phyloP scores from a whole-genome alignment of 2,329 filamentous ascomycete genomes.

The Neonectria sp. region DNA sequence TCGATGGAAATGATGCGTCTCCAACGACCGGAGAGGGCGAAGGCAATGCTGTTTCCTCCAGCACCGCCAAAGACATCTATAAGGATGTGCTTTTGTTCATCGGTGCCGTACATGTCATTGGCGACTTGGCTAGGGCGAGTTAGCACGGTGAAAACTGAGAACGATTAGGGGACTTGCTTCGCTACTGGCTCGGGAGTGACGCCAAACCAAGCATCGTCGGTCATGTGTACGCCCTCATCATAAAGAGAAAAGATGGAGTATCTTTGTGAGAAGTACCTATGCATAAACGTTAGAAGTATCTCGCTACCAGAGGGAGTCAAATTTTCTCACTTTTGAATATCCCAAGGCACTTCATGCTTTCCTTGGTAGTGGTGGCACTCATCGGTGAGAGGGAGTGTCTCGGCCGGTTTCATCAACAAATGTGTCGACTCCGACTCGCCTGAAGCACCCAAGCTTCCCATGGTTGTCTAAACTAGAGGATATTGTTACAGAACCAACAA shows the following conservation, averaged over 20 bases:
- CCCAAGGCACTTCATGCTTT: slow-evolving; percentile 80
- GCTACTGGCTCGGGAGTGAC: slow-evolving; percentile 96
- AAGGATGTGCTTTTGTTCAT: slow-evolving; percentile 73
- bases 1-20: slow-evolving; percentile 90
- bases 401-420: slow-evolving; percentile 59
- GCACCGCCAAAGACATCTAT: slow-evolving; percentile 94
- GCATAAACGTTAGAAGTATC: background rate
- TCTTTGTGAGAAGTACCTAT: slow-evolving; percentile 91
- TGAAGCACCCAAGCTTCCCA: slow-evolving; percentile 31
- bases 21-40: slow-evolving; percentile 86
- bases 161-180: slow-evolving; percentile 66
- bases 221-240: slow-evolving; percentile 90
- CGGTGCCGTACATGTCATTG: slow-evolving; percentile 73
- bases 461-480: slow-evolving; percentile 10
- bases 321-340: slow-evolving; percentile 82
- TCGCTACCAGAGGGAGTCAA: background rate
- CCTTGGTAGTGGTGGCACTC: slow-evolving; percentile 83
- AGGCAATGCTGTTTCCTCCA: slow-evolving; percentile 95
- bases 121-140: slow-evolving; percentile 77
- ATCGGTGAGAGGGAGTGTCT: slow-evolving; percentile 68
- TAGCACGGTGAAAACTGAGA: background rate
- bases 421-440: slow-evolving; percentile 30
- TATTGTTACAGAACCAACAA: background rate
- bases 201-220: slow-evolving; percentile 95
- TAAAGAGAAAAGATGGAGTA: slow-evolving; percentile 91